Evolutionary conservation across 345 rosid genomes (phyloP), one percentile per base, ranked within the genome.

Genomic region (Populus pruinosa): DNA sequence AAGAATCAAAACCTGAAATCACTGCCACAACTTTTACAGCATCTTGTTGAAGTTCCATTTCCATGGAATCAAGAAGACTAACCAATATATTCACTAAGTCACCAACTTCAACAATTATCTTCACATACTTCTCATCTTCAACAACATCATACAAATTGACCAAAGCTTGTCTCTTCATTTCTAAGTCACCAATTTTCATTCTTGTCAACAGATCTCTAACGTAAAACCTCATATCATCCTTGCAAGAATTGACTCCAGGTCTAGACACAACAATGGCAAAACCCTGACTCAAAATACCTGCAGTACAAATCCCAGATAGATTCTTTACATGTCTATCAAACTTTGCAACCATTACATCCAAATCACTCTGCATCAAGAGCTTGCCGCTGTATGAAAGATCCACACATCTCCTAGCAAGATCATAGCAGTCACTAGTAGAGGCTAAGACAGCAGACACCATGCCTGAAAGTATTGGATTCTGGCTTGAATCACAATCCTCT

Each of bases 281-380:
- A 2, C 89, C 93, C 18, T 87, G 92, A 69, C 87, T 83, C 59
- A 92, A 77, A 76, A 89, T 81, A 74, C 95, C 95, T 17, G 87
- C 85, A 4, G 87, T 82, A 85, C 89, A 90, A 80, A 93, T 78
- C 82, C 85, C 90, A 38, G 90, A 82, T 27, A 96, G 85, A 69
- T 83, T 85, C 84, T 86, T 88, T 38, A 87, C 76, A 43, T 89
- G 91, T 0, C 64, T 68, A 62, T 90, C 95, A 53, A 93, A 83
- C 75, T 83, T 96, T 1, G 88, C 79, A 1, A 89, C 86, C 68
- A 92, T 69, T 5, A 89, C 84, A 79, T 96, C 98, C 73, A 96
- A 83, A 84, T 93, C 94, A 74, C 98, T 93, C 86, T 96, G 98
- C 99, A 96, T 96, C 88, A 93, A 81, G 21, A 96, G 96, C 93